These are phyloP conservation scores for Gossypium davidsonii DNA, from an alignment of 441 rosid genomes.

Conservation along the genomic window DNA sequence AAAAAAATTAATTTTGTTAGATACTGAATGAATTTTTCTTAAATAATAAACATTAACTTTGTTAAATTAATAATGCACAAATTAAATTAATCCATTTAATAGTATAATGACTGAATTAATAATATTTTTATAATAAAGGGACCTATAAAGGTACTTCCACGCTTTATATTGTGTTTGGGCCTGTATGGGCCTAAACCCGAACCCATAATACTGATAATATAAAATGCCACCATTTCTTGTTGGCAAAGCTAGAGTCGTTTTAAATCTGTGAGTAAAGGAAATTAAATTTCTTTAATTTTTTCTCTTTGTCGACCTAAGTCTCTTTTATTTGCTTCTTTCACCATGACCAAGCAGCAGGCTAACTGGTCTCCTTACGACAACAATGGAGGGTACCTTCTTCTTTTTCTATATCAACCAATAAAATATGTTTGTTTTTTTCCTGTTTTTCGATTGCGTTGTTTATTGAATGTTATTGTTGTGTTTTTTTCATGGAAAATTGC, in stretches of 20 bases:
- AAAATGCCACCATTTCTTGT: neutral
- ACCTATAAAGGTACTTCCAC: no score
- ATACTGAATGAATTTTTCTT: no score
- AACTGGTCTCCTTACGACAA: conserved; percentile 91
- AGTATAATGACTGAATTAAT: no score
- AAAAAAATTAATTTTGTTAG: no score
- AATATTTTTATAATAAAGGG: no score
- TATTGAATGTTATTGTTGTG: neutral
- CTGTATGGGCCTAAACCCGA: neutral
- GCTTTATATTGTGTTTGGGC: neutral
- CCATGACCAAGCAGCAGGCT: conserved; percentile 75
- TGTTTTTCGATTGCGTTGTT: neutral
- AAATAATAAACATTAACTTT: no score
- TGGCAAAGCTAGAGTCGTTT: neutral
- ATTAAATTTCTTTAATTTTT: neutral
- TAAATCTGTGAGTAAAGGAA: conserved; percentile 1
- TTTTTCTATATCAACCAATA: neutral
- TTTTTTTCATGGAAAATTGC: conserved; percentile 6
- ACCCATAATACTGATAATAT: neutral
- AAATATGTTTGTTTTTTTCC: neutral
- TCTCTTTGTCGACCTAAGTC: conserved; percentile 1
- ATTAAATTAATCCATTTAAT: no score
- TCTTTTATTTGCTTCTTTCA: conserved; percentile 10
- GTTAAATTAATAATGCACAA: no score
- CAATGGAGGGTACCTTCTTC: conserved; percentile 59